These are phyloP conservation scores for Pelargonium exstipulatum DNA, from an alignment of 441 rosid species.

Conservation along the genomic window DNA sequence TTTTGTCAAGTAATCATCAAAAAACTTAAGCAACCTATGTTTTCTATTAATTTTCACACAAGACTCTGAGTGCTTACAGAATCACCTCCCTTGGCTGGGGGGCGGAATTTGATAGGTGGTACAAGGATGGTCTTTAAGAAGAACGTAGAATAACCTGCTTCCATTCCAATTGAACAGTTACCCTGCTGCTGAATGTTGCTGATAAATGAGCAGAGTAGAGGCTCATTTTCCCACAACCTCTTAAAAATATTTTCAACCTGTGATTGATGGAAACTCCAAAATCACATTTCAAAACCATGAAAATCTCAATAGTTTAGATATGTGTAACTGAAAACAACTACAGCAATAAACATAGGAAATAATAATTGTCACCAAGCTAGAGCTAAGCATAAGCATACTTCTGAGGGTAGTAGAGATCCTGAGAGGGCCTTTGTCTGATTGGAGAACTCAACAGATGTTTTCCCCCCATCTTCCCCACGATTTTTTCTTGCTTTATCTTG, in stretches of 20 bases:
- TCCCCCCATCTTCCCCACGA: slow-evolving; percentile 23
- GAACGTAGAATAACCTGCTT: slow-evolving; percentile 56
- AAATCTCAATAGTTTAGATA: not conserved
- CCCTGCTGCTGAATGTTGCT: slow-evolving; percentile 67
- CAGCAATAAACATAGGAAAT: slow-evolving; percentile 7
- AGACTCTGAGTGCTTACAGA: slow-evolving; percentile 41
- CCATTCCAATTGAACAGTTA: slow-evolving; percentile 27
- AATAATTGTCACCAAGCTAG: slow-evolving; percentile 9
- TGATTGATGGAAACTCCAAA: slow-evolving; percentile 18
- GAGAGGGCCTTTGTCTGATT: slow-evolving; percentile 33
- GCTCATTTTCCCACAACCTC: slow-evolving; percentile 81
- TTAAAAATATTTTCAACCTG: slow-evolving; percentile 61
- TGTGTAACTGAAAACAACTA: slow-evolving; percentile 10
- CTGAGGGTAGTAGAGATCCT: slow-evolving; percentile 62
- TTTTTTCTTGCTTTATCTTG: slow-evolving; percentile 29
- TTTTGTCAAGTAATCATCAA: not conserved
- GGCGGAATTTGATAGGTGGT: slow-evolving; percentile 86
- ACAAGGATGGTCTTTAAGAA: slow-evolving; percentile 74
- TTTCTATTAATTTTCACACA: not conserved
- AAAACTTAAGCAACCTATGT: not conserved
- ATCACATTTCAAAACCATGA: not conserved
- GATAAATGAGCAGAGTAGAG: slow-evolving; percentile 64
- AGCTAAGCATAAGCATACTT: slow-evolving; percentile 44
- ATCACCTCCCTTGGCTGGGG: slow-evolving; percentile 84
- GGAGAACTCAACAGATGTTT: slow-evolving; percentile 28